Percentiles rank a stretch among this genome's conserved stretches.
These are phyloP conservation scores for Lithospermum erythrorhizon DNA, from an alignment of 257 asterid genomes.

Conservation along the genomic window DNA sequence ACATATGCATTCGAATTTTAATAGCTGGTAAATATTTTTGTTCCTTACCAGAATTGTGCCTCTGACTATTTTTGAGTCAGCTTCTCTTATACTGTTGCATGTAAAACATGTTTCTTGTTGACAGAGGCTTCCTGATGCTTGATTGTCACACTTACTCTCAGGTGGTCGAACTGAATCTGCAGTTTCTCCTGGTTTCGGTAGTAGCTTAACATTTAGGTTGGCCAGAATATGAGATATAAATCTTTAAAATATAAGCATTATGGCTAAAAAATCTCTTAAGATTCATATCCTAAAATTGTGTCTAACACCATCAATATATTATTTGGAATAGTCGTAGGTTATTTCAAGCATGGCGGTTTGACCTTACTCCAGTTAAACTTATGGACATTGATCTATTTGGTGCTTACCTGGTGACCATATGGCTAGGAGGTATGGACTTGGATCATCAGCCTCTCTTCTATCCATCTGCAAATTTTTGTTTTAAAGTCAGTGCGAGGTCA, in stretches of 20 bases:
- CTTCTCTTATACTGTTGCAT: constrained; percentile 58
- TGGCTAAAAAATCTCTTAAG: not conserved
- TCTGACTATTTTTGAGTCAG: constrained; percentile 61
- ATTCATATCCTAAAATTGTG: not conserved
- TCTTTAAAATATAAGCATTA: not conserved
- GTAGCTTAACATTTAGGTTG: not conserved
- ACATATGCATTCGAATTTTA: constrained; percentile 6
- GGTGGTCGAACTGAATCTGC: constrained; percentile 67
- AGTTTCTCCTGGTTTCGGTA: constrained; percentile 56
- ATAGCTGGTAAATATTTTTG: constrained; percentile 5
- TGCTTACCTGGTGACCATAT: constrained; percentile 93
- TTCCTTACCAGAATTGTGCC: constrained; percentile 96
- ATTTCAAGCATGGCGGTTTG: too few relatives aligned
- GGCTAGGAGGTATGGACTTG: constrained; percentile 93
- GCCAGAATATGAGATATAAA: not conserved
- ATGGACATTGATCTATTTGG: not conserved
- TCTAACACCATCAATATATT: too few relatives aligned
- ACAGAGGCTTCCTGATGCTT: constrained; percentile 44
- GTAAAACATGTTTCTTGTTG: constrained; percentile 45
- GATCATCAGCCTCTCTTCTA: constrained; percentile 88
- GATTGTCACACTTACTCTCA: constrained; percentile 41
- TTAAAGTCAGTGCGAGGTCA: constrained; percentile 17
- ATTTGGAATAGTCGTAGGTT: not conserved
- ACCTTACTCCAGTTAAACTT: not conserved
- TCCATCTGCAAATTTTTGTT: constrained; percentile 46